phyloP scores from a whole-genome alignment of 23 red algal genomes.

The Cyanidioschyzon merolae region DNA sequence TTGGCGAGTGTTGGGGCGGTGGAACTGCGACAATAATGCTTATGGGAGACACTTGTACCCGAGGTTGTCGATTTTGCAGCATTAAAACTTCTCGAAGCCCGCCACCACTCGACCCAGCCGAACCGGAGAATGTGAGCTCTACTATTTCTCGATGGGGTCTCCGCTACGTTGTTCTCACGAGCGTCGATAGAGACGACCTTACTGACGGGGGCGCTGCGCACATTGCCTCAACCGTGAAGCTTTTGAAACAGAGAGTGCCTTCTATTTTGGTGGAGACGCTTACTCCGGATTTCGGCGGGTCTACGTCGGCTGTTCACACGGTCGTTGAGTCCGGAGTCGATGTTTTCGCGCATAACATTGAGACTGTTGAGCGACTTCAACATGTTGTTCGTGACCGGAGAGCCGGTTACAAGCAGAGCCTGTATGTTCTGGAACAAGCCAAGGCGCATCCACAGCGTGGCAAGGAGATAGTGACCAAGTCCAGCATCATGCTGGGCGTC shows the following conservation, averaged over 20 bases:
- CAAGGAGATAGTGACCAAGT: constrained; percentile 66
- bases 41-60: constrained; percentile 95
- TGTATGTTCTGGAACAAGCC: constrained; percentile 48
- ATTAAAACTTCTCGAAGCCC: constrained; percentile 76
- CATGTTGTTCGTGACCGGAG: constrained; percentile 67
- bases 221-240: constrained; percentile 54
- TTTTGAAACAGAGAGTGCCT: constrained; percentile 47
- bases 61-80: constrained; percentile 86
- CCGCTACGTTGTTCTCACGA: constrained; percentile 84
- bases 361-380: constrained; percentile 75
- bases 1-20: constrained; percentile 97
- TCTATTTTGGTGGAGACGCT: constrained; percentile 75
- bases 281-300: constrained; percentile 71
- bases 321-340: constrained; percentile 71
- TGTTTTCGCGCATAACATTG: constrained; percentile 94
- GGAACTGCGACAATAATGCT: constrained; percentile 98
- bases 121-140: constrained; percentile 52
- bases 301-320: constrained; percentile 11
- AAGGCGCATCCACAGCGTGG: constrained; percentile 25
- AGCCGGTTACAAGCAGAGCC: constrained; percentile 55
- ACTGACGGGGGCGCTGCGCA: constrained; percentile 70
- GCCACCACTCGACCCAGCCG: constrained; percentile 55
- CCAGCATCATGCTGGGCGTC: constrained; percentile 85
- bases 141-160: constrained; percentile 79
- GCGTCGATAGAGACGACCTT: constrained; percentile 88